Percentiles rank a stretch among this genome's conserved stretches.
Conservation (phyloP, 129 eudicot genomes). For the Arctium lappa region DNA sequence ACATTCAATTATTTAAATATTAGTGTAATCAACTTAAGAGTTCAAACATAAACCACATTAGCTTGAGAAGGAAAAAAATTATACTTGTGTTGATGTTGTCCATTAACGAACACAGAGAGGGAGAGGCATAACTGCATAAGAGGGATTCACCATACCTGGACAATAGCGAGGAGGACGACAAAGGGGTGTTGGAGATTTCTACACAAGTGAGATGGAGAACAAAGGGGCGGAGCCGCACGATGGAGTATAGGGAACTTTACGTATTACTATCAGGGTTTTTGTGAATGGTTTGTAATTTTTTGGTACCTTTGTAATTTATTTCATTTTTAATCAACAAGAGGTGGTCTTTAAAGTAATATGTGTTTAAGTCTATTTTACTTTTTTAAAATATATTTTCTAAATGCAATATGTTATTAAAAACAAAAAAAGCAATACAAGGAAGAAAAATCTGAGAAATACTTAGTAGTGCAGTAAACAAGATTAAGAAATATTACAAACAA, state of each 20-base stretch:
- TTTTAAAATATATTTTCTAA: too few species aligned
- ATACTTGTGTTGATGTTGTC: not conserved
- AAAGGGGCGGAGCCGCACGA: not conserved
- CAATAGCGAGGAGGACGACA: not conserved
- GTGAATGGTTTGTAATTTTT: not conserved
- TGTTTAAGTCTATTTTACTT: too few species aligned
- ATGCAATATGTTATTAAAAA: too few species aligned
- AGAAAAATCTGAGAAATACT: too few species aligned
- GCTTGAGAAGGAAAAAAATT: not conserved
- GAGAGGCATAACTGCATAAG: not conserved
- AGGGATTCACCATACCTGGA: not conserved
- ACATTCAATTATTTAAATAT: too few species aligned
- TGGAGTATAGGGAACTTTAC: too few species aligned
- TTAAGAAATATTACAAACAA: too few species aligned
- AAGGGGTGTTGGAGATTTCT: not conserved
- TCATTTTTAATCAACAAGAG: too few species aligned
- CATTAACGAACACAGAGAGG: not conserved
- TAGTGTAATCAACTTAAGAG: not conserved
- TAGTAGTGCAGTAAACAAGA: too few species aligned
- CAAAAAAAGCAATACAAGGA: too few species aligned
- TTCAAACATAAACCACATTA: not conserved
- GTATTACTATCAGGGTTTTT: not conserved
- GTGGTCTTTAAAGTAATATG: too few species aligned
- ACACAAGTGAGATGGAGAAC: not conserved
- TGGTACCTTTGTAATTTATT: too few species aligned